Conservation (phyloP, 2,329 filamentous ascomycete species). For the Trichophyton benhamiae region DNA sequence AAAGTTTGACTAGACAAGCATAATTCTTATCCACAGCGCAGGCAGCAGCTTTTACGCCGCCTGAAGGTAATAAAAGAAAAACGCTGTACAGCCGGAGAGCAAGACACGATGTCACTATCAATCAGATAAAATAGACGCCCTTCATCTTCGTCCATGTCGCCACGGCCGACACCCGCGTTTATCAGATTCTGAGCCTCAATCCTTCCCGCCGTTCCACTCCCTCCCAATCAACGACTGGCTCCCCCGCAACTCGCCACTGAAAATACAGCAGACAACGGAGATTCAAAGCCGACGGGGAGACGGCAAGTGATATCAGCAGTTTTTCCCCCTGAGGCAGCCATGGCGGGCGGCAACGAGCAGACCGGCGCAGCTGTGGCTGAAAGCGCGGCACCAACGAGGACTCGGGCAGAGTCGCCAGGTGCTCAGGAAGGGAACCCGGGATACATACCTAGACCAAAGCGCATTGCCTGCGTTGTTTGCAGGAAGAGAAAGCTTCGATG, state of each 20-base stretch:
- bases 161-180: background rate
- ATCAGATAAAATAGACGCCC: background rate
- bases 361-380: background rate
- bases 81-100: background rate
- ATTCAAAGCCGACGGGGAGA: background rate
- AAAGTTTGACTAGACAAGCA: background rate
- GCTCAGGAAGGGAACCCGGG: conserved; percentile 34
- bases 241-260: background rate
- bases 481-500: conserved; percentile 84
- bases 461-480: conserved; percentile 89
- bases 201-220: background rate
- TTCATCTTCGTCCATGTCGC: background rate
- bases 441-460: conserved; percentile 69
- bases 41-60: background rate
- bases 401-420: background rate
- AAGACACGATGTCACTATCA: background rate
- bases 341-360: background rate
- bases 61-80: background rate
- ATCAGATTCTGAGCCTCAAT: background rate
- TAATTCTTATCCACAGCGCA: background rate
- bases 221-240: background rate
- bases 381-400: background rate
- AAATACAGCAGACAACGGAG: background rate
- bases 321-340: background rate
- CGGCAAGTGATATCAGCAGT: background rate